Evolutionary conservation across 805 yeast genomes (phyloP).

Genomic region (Schwanniomyces polymorphus): DNA sequence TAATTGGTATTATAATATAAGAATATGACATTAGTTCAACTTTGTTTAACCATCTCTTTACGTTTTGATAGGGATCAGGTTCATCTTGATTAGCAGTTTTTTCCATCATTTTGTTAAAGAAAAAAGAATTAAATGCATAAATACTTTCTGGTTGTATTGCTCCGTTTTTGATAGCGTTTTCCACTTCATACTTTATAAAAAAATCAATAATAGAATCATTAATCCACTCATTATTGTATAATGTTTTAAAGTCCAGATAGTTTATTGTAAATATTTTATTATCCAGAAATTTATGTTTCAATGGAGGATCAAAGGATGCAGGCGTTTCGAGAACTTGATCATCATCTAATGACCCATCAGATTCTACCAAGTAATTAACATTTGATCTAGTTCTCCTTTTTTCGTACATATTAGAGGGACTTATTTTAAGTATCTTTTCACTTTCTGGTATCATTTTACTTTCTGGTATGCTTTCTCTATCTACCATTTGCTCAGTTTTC

Average conservation of each 20-base stretch:
- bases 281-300: slow-evolving; percentile 54
- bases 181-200: slow-evolving; percentile 63
- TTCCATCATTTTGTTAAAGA: slow-evolving; percentile 62
- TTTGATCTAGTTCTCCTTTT: slow-evolving; percentile 3
- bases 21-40: slow-evolving; percentile 57
- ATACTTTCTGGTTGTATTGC: slow-evolving; percentile 35
- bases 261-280: slow-evolving; percentile 56
- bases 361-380: neutral
- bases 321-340: slow-evolving; percentile 24
- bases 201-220: slow-evolving; percentile 89
- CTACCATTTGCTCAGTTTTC: neutral
- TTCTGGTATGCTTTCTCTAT: too few relatives aligned
- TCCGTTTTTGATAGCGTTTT: slow-evolving; percentile 23
- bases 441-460: neutral
- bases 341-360: neutral
- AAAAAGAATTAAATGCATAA: slow-evolving; percentile 77
- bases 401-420: slow-evolving; percentile 2
- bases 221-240: slow-evolving; percentile 81
- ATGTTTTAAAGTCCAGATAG: slow-evolving; percentile 72
- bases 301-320: slow-evolving; percentile 42
- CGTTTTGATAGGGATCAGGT: slow-evolving; percentile 54
- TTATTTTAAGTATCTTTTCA: neutral
- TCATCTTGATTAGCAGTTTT: slow-evolving; percentile 17
- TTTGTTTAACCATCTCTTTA: slow-evolving; percentile 77
- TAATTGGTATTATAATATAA: slow-evolving; percentile 76